Evolutionary conservation across 495 filamentous ascomycete species (phyloP), one percentile per base, ranked within the genome.

Genomic region (Schizothecium vesticola): DNA sequence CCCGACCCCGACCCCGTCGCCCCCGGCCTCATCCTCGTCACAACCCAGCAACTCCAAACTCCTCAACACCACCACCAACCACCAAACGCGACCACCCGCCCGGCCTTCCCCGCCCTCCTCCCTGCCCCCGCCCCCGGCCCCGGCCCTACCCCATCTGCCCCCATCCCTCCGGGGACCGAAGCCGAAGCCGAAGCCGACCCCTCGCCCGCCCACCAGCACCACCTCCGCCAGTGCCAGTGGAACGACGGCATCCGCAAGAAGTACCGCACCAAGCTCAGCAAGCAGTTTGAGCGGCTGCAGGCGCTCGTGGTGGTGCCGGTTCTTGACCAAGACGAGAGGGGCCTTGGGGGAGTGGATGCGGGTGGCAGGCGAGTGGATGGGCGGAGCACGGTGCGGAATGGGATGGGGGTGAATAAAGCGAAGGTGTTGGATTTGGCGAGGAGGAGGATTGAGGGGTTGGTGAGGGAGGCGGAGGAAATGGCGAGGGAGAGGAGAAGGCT

Each of bases 201-300:
- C 31, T 13, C 33, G 33, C 33, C 33, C 9, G 8, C 12, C 9
- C 29, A 61, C 65, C 10, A 59, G 62, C 8, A 31, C 1, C 59
- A 43, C 31, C 16, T 63, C 21, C 61, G 63, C 10, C 51, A 70
- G 13, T 64, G 61, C 10, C 51, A 70, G 10, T 66, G 66, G 59
- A 73, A 76, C 64, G 77, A 80, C 65, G 60, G 59, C 64, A 73
- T 77, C 62, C 77, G 78, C 60, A 75, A 74, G 60, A 69, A 75
- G 25, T 78, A 79, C 62, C 74, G 77, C 21, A 73, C 71, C 64
- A 72, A 75, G 56, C 71, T 77, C 9, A 76, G 70, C 64, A 66
- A 68, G 22, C 67, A 77, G 36, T 79, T 78, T 43, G 73, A 77
- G 43, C 65, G 19, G 6, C 67, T 79, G 63, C 72, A 74, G 21